Conservation (phyloP, 2,329 filamentous ascomycete genomes). For the Macrophomina phaseolina region DNA sequence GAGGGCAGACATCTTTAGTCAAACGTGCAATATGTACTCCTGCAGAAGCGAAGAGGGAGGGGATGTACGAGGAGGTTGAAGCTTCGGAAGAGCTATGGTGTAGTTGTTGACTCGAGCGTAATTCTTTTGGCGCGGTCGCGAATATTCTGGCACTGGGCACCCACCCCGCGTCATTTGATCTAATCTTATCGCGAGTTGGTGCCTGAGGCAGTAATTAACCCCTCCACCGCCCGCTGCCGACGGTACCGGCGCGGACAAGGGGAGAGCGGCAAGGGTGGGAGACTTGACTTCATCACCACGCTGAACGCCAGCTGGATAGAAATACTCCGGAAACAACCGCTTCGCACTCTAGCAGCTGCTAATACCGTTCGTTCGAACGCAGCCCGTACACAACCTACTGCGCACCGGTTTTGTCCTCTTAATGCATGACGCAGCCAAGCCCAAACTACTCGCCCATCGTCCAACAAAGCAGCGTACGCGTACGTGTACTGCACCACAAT, state of each 20-base stretch:
- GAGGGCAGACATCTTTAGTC: slow-evolving; percentile 20
- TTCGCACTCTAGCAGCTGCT: too few species aligned
- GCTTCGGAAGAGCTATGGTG: not conserved
- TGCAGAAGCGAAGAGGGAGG: not conserved
- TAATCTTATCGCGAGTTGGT: not conserved
- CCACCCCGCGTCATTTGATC: not conserved
- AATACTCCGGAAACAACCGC: too few species aligned
- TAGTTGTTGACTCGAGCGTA: not conserved
- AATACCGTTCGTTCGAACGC: too few species aligned
- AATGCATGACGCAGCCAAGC: slow-evolving; percentile 8
- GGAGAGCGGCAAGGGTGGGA: too few species aligned
- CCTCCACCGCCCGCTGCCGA: not conserved
- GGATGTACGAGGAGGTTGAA: not conserved
- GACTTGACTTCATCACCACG: too few species aligned
- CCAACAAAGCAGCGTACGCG: slow-evolving; percentile 2
- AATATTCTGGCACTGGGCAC: slow-evolving; percentile 14
- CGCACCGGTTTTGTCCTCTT: not conserved
- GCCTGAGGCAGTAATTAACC: not conserved
- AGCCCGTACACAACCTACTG: too few species aligned
- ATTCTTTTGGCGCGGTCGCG: not conserved
- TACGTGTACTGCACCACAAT: slow-evolving; percentile 4
- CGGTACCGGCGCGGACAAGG: too few species aligned
- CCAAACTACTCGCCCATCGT: not conserved
- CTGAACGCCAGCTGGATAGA: too few species aligned
- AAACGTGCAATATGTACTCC: slow-evolving; percentile 2